Conservation (phyloP, 2,329 filamentous ascomycete species). For the Stagonosporopsis cucurbitacearum region DNA sequence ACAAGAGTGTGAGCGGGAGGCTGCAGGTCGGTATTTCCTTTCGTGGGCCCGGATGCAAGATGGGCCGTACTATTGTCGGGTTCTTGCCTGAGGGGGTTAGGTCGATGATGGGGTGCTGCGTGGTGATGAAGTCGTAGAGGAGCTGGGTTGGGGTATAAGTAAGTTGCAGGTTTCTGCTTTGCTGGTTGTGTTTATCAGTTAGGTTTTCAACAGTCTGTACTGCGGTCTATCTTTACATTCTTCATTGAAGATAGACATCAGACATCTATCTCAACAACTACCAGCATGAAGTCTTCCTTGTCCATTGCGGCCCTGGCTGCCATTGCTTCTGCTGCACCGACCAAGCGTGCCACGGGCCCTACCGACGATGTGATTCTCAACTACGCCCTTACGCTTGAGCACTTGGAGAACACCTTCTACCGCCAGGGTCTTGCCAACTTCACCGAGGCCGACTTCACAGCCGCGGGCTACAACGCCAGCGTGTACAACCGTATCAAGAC, state of each 20-base stretch:
- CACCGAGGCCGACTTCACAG: constrained; percentile 40
- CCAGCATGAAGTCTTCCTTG: constrained; percentile 16
- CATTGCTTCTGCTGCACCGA: constrained; percentile 26
- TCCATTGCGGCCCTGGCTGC: constrained; percentile 16
- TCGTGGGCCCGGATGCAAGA: neutral
- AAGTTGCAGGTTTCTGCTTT: neutral
- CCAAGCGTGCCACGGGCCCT: constrained; percentile 32
- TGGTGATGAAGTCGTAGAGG: neutral
- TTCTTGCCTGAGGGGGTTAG: constrained; percentile 10
- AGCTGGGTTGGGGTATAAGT: constrained; percentile 8
- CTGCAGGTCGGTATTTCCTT: constrained; percentile 1
- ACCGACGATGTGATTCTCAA: constrained; percentile 48
- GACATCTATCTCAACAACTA: neutral
- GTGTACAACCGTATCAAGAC: constrained; percentile 66
- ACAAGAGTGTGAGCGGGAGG: constrained; percentile 2
- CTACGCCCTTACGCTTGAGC: constrained; percentile 55
- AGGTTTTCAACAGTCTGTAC: neutral
- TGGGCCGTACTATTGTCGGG: constrained; percentile 6
- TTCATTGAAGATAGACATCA: constrained; percentile 12
- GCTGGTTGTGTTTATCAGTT: neutral
- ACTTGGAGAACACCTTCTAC: constrained; percentile 68
- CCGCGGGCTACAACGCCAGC: constrained; percentile 45
- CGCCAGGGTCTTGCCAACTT: constrained; percentile 65
- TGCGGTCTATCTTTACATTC: constrained; percentile 10
- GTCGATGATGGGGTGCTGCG: constrained; percentile 5